phyloP scores from a whole-genome alignment of 202 grass and related monocot genomes.

The Carex arenaria region DNA sequence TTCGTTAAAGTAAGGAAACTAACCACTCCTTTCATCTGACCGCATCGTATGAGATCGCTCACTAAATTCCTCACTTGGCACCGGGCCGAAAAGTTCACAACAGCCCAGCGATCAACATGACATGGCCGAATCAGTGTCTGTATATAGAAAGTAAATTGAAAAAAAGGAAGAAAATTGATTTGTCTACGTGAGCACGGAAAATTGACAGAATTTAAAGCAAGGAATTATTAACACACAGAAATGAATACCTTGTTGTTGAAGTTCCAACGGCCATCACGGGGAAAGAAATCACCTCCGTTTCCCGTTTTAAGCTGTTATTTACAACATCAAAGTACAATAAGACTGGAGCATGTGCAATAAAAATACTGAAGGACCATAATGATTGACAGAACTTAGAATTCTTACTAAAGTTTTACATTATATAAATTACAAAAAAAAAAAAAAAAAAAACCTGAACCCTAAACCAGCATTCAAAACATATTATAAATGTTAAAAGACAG shows the following conservation, averaged over 20 bases:
- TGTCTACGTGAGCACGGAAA: background rate
- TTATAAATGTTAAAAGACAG: background rate
- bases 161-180: background rate
- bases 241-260: conserved; percentile 63
- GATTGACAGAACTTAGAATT: background rate
- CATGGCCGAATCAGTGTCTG: conserved; percentile 51
- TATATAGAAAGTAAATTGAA: background rate
- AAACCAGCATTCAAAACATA: background rate
- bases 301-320: conserved; percentile 43
- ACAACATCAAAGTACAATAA: background rate
- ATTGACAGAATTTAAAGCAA: background rate
- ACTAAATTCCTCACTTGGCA: conserved; percentile 53
- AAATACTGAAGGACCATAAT: background rate
- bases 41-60: conserved; percentile 50
- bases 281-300: conserved; percentile 45
- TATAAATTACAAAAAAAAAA: too few relatives aligned
- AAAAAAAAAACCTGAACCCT: too few relatives aligned
- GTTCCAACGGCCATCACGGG: conserved; percentile 80
- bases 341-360: conserved; percentile 12
- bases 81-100: conserved; percentile 82
- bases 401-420: too few relatives aligned
- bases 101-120: conserved; percentile 46
- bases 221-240: background rate
- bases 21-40: conserved; percentile 63
- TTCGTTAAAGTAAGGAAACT: too few relatives aligned